Conservation (phyloP, 306 rosid genomes). For the Cicer arietinum region DNA sequence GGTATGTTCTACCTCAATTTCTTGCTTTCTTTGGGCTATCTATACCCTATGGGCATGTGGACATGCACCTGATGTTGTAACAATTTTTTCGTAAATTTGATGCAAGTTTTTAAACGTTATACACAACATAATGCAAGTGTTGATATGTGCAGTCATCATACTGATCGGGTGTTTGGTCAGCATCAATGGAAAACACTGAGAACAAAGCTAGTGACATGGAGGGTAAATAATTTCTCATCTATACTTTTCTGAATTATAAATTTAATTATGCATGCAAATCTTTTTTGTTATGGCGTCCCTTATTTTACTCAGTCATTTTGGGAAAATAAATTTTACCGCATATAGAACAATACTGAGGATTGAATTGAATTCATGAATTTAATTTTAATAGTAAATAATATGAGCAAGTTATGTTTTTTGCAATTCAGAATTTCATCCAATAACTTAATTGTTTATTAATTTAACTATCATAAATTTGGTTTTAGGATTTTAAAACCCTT, state of each 20-base stretch:
- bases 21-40: too few species aligned
- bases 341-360: neutral
- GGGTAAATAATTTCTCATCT: conserved; percentile 64
- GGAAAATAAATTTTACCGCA: conserved; percentile 5
- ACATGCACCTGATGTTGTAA: conserved; percentile 7
- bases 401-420: neutral
- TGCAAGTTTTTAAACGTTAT: neutral
- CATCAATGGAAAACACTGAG: conserved; percentile 81
- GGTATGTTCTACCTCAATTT: conserved; percentile 53
- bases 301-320: neutral
- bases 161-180: conserved; percentile 75
- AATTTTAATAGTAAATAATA: neutral
- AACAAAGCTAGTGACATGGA: conserved; percentile 77
- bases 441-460: conserved; percentile 1
- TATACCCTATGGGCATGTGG: neutral
- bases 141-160: conserved; percentile 69
- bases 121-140: conserved; percentile 28
- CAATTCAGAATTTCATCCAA: conserved; percentile 24
- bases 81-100: neutral
- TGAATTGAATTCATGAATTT: conserved; percentile 10
- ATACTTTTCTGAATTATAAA: conserved; percentile 6
- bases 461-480: neutral
- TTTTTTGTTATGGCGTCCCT: neutral
- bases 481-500: conserved; percentile 22
- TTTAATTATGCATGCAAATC: neutral